These are phyloP conservation scores for Nicotiana tabacum DNA, from an alignment of 257 asterid species.

Conservation along the genomic window DNA sequence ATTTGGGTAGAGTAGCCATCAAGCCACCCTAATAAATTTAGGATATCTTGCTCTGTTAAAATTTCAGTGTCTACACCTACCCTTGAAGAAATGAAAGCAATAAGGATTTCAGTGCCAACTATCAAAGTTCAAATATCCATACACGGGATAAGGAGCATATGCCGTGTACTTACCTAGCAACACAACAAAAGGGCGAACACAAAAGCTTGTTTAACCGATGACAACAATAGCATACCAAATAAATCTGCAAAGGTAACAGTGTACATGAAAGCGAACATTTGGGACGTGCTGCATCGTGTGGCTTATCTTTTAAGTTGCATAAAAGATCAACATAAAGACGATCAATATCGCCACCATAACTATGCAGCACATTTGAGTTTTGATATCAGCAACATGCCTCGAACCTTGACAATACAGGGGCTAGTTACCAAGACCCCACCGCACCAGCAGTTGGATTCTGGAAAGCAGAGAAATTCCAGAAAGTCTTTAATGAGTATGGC, in stretches of 20 bases:
- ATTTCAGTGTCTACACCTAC: too few relatives aligned
- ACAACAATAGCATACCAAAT: background rate
- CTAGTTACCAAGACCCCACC: conserved; percentile 88
- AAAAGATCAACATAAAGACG: conserved; percentile 18
- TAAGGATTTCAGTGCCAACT: too few relatives aligned
- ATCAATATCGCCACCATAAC: background rate
- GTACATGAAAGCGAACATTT: background rate
- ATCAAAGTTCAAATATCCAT: too few relatives aligned
- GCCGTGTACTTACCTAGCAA: too few relatives aligned
- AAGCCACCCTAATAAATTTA: too few relatives aligned
- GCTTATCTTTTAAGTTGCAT: background rate
- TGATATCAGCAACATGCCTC: background rate
- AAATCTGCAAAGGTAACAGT: background rate
- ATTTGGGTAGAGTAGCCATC: too few relatives aligned
- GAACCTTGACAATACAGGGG: background rate
- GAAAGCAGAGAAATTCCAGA: conserved; percentile 78
- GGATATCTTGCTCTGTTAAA: too few relatives aligned
- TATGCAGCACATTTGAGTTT: background rate
- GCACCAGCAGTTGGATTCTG: conserved; percentile 81
- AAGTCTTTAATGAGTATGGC: conserved; percentile 76
- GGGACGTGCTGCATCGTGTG: background rate
- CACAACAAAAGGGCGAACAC: background rate
- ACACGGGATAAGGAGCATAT: too few relatives aligned
- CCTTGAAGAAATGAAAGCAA: too few relatives aligned
- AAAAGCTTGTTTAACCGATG: background rate